Base-by-base conservation (phyloP, 352 stramenopile genomes). In the Discostella stelligera region DNA sequence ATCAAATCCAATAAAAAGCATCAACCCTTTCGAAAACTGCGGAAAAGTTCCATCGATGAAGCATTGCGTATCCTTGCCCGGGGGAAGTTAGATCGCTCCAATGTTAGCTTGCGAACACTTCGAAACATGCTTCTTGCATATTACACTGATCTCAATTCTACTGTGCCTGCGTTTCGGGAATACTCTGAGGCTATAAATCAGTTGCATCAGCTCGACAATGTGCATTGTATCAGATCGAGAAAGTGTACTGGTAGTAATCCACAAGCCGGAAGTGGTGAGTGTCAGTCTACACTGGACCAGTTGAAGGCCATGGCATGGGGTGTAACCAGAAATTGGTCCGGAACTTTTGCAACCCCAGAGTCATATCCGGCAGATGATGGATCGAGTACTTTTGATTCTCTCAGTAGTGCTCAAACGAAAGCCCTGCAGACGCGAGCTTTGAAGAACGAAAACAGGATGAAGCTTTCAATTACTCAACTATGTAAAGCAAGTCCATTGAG, bases 131-230 rank as follows among this genome's bases (percentile, higher is more conserved):
- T 91, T 21, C 72, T 60, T 70, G 60, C 84, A 2, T 93, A 87
- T 37, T 83, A 91, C 48, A 79, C 72, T n/a, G 87, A 93, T 79
- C 67, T 92, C n/a, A 87, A 81, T 66, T 77, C 82, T 50, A 79
- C 87, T 23, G 74, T 85, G 59, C 87, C 87, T 21, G 79, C 87
- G 1, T 68, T 89, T 32, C 69, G 83, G 50, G 66, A 86, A 30
- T 89, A 89, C 49, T 65, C 73, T 53, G 77, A 83, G 50, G 74
- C 76, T 20, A 62, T 82, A 11, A 66, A 23, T 41, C 68, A 83
- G 6, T 66, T 80, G 13, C n/a, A 72, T 59, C 59, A 77, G 55
- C 30, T 78, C 0, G 66, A 74, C 39, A 67, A 81, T 53, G 46
- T 58, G 27, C 18, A 37, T n/a, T 72, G 30, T 16, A 66, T 65